A percentile compares a stretch with the other conserved stretches of the same genome.
Conservation (phyloP, 305 asterid genomes). For the Euphrasia arctica region DNA sequence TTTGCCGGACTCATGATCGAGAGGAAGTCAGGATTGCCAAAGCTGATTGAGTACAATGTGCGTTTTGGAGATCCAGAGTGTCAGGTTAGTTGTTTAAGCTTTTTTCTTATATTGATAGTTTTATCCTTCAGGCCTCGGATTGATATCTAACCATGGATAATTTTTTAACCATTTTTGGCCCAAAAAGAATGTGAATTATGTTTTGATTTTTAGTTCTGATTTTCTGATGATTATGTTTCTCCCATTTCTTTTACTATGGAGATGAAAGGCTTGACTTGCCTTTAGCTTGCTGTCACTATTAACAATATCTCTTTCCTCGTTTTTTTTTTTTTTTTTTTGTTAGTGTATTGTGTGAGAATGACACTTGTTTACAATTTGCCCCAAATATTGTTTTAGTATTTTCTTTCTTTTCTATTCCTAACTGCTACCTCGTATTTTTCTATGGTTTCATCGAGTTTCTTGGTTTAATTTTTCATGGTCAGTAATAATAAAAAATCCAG, state of each 20-base stretch:
- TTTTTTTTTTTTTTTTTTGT: not conserved
- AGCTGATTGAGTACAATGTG: slow-evolving; percentile 91
- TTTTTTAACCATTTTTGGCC: no score
- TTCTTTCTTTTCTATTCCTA: not conserved
- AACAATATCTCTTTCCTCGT: not conserved
- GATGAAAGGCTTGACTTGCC: not conserved
- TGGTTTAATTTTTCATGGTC: not conserved
- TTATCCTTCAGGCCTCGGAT: no score
- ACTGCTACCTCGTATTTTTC: not conserved
- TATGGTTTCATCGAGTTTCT: not conserved
- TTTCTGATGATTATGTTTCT: not conserved
- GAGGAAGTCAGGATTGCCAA: slow-evolving; percentile 82
- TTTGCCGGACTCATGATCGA: slow-evolving; percentile 97
- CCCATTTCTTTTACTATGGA: not conserved
- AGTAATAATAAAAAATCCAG: not conserved
- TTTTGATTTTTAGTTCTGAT: not conserved
- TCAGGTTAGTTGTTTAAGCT: slow-evolving; percentile 55
- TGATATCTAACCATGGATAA: no score
- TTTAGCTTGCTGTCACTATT: not conserved
- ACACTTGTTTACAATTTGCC: not conserved
- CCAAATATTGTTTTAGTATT: not conserved
- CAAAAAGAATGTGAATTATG: not conserved
- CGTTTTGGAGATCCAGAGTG: slow-evolving; percentile 99
- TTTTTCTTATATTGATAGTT: not conserved
- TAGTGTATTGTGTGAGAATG: not conserved